Evolutionary conservation across 306 rosid species (phyloP).

Genomic region (Medicago arabica): DNA sequence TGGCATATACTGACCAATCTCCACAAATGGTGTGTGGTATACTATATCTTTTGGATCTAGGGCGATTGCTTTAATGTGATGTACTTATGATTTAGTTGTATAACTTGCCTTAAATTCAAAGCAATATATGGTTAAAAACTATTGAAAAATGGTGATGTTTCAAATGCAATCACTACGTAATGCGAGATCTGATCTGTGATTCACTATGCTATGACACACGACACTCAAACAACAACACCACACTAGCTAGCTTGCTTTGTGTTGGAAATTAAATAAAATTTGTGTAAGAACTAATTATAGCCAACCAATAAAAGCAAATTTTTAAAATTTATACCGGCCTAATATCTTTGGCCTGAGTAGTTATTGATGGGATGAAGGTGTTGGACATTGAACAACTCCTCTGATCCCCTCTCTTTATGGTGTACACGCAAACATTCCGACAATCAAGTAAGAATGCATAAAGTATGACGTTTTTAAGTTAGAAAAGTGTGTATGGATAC

Average conservation of each 20-base stretch:
- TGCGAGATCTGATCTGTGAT: background rate
- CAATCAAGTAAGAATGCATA: too few species aligned
- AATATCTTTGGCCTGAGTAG: too few species aligned
- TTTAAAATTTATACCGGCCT: background rate
- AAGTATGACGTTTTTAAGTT: too few species aligned
- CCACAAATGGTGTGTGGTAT: background rate
- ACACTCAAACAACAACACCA: conserved; percentile 11
- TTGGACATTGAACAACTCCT: too few species aligned
- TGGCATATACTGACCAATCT: background rate
- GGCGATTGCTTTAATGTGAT: background rate
- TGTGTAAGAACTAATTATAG: background rate
- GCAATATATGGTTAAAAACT: background rate
- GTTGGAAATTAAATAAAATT: background rate
- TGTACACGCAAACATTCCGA: too few species aligned
- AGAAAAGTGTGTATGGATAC: too few species aligned
- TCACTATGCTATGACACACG: conserved; percentile 2
- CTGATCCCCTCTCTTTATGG: too few species aligned
- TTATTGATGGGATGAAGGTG: too few species aligned
- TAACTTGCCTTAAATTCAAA: conserved; percentile 42
- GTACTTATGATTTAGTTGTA: background rate
- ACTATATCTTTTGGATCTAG: too few species aligned
- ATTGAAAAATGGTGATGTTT: conserved; percentile 20
- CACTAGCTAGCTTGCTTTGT: background rate
- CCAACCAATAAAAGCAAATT: background rate
- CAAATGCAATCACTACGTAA: conserved; percentile 22